Evolutionary conservation across 306 rosid species (phyloP), one percentile per base, ranked within the genome.

Genomic region (Cyamopsis tetragonoloba): DNA sequence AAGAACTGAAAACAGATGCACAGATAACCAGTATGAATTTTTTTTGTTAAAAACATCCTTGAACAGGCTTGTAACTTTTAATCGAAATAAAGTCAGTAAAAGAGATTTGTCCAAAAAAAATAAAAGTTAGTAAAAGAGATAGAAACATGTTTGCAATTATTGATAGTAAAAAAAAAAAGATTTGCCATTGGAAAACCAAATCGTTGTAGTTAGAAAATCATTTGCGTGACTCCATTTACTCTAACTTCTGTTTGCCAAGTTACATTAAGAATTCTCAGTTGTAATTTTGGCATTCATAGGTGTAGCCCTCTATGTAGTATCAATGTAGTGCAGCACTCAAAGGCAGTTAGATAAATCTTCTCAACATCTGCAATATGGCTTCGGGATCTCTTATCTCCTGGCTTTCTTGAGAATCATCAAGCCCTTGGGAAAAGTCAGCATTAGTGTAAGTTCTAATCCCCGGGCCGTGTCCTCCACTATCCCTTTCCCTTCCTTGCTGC

Each of bases 361-460:
- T 69, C 62, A 83, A 42, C 80, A 78, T 54, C 80, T 77, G 74
- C 81, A 89, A 20, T 58, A 84, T 77, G 69, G 87, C 78, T 60
- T 86, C 87, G 22, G 86, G 22, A 74, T 85, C 82, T 71, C 75
- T 48, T 56, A 83, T 57, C 13, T 83, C 84, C 35, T 80, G 80
- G 72, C 88, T 78, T 56, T 89, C 92, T 75, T 84, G 85, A 5
- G 87, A 87, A 78, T 89, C 92, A 55, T 82, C 85, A 46, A 30
- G 79, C 30, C 81, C 84, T 59, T 77, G 93, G 12, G 88, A 87
- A 78, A 86, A 87, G 63, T 92, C 96, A 15, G 79, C 78, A 44
- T 68, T 84, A 2, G 91, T 89, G 68, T 87, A 87, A 42, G 95
- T 92, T 76, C 77, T 62, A 61, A 87, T 61, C 30, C 98, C 98